Conservation (phyloP, 345 rosid genomes). For the Cardamine occulta region DNA sequence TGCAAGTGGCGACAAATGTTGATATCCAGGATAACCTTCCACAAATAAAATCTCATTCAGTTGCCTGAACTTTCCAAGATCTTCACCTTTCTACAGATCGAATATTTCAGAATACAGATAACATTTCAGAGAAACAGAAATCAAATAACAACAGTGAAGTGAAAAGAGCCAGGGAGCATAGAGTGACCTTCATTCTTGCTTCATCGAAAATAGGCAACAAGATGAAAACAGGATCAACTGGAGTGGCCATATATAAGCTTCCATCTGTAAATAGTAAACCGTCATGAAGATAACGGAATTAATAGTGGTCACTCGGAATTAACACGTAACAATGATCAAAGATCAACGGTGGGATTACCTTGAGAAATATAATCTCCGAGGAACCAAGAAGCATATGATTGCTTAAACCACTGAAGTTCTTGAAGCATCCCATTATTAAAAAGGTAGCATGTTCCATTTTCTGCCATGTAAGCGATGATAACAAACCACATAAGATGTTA, state of each 20-base stretch:
- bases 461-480: constrained; percentile 44
- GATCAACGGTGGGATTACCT: constrained; percentile 50
- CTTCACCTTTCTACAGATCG: constrained; percentile 68
- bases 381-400: constrained; percentile 87
- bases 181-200: constrained; percentile 83
- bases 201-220: constrained; percentile 80
- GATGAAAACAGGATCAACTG: constrained; percentile 86
- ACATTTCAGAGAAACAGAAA: constrained; percentile 9
- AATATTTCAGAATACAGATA: background rate
- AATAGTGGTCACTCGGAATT: background rate
- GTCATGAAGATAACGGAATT: background rate
- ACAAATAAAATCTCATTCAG: constrained; percentile 80
- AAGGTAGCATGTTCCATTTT: constrained; percentile 60
- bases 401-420: constrained; percentile 90
- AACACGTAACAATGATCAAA: background rate
- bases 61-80: constrained; percentile 85
- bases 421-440: constrained; percentile 60
- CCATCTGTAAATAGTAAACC: constrained; percentile 59
- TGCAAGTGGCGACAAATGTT: constrained; percentile 57
- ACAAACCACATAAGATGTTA: background rate
- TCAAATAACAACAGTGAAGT: background rate
- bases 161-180: constrained; percentile 17
- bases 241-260: constrained; percentile 69
- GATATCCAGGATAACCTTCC: constrained; percentile 74
- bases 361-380: constrained; percentile 75